Evolutionary conservation across 306 rosid species (phyloP).

Genomic region (Hippophae gyantsensis): DNA sequence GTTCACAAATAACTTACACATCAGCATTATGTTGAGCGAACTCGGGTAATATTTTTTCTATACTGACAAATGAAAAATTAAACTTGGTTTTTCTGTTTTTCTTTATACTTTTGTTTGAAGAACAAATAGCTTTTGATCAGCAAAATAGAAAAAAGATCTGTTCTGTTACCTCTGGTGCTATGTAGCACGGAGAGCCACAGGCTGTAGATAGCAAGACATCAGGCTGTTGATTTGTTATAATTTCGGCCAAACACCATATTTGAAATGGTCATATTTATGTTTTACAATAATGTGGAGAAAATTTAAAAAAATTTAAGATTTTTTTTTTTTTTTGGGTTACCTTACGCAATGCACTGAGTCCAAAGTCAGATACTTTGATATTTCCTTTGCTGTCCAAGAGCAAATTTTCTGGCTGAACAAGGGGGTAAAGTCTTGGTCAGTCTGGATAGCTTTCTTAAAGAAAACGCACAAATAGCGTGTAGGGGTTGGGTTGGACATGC

Average conservation of each 20-base stretch:
- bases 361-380: conserved; percentile 70
- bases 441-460: not conserved
- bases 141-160: not conserved
- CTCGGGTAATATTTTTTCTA: not conserved
- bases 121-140: conserved; percentile 3
- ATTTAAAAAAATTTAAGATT: not conserved
- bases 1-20: conserved; percentile 9
- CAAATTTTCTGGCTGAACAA: conserved; percentile 63
- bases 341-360: conserved; percentile 63
- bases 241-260: conserved; percentile 6
- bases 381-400: conserved; percentile 58
- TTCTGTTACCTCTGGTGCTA: conserved; percentile 70
- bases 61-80: not conserved
- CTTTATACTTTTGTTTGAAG: not conserved
- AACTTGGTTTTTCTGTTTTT: not conserved
- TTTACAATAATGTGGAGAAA: not conserved
- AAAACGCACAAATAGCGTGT: not conserved
- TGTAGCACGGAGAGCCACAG: conserved; percentile 83
- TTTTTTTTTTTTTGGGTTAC: conserved; percentile 21
- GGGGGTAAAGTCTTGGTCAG: conserved; percentile 17
- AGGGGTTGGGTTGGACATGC: not conserved
- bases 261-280: not conserved
- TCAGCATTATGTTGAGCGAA: not conserved
- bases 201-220: conserved; percentile 45
- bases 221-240: conserved; percentile 32